These are phyloP conservation scores for Codiaeum variegatum DNA, from an alignment of 441 rosid genomes.

Conservation along the genomic window DNA sequence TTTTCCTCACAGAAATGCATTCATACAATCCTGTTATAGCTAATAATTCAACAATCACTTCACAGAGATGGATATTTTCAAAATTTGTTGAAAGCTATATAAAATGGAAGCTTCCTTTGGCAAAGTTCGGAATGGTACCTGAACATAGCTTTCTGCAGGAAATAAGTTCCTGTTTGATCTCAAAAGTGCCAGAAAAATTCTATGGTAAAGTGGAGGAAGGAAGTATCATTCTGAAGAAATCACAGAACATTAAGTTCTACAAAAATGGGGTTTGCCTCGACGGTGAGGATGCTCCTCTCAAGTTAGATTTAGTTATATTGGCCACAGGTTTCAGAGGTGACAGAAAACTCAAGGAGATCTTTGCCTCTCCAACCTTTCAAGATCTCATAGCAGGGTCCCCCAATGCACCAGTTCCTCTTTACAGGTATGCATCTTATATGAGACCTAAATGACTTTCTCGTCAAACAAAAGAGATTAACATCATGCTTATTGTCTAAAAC, in stretches of 20 bases:
- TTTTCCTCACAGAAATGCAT: too few relatives aligned
- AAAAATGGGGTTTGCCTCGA: not conserved
- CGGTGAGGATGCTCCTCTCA: not conserved
- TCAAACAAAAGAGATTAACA: not conserved
- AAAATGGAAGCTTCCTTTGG: slow-evolving; percentile 34
- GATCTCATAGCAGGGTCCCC: slow-evolving; percentile 22
- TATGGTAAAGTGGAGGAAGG: not conserved
- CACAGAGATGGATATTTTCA: slow-evolving; percentile 40
- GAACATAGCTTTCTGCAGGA: slow-evolving; percentile 6
- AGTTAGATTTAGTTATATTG: not conserved
- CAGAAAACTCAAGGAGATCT: slow-evolving; percentile 3
- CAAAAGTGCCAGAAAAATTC: not conserved
- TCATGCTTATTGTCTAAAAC: not conserved
- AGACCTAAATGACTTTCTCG: not conserved
- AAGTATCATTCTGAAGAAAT: not conserved
- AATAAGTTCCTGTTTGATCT: not conserved
- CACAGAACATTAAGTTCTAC: not conserved
- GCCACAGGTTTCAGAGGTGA: slow-evolving; percentile 12
- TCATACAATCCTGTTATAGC: too few relatives aligned
- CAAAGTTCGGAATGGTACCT: slow-evolving; percentile 8
- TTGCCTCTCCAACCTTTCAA: not conserved
- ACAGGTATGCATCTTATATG: slow-evolving; percentile 29
- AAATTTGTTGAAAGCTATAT: slow-evolving; percentile 44
- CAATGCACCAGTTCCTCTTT: slow-evolving; percentile 37
- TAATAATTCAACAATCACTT: not conserved